Evolutionary conservation across 2,329 filamentous ascomycete species (phyloP).

Genomic region (Byssothecium circinans): DNA sequence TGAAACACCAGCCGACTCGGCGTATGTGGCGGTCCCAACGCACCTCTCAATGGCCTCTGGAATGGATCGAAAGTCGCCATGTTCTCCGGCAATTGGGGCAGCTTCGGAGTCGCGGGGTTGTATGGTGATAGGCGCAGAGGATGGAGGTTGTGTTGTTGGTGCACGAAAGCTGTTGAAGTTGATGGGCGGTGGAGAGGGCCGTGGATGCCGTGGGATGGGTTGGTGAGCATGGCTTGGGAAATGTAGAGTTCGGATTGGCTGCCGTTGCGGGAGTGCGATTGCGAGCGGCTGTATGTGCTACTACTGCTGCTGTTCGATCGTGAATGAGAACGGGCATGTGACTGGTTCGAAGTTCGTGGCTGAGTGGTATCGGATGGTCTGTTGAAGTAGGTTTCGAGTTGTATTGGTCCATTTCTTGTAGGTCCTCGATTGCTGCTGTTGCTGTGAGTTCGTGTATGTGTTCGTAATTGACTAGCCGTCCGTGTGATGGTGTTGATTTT

Average conservation of each 20-base stretch:
- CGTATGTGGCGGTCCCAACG: slow-evolving; percentile 4
- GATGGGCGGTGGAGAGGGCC: neutral
- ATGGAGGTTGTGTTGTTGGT: slow-evolving; percentile 15
- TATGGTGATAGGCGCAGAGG: slow-evolving; percentile 25
- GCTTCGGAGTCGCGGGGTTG: slow-evolving; percentile 15
- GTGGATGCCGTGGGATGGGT: slow-evolving; percentile 2
- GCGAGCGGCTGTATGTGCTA: neutral
- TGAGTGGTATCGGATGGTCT: neutral
- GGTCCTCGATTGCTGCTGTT: neutral
- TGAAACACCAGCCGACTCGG: slow-evolving; percentile 15
- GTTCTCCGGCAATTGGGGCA: slow-evolving; percentile 17
- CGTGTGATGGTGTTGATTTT: neutral
- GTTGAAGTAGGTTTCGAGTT: neutral
- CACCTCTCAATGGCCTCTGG: neutral
- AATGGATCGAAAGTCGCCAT: slow-evolving; percentile 9
- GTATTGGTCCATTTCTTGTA: neutral
- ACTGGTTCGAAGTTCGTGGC: no score
- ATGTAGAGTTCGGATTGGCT: neutral
- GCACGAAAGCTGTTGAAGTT: neutral
- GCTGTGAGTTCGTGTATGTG: neutral
- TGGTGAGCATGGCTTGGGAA: neutral
- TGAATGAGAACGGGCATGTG: no score
- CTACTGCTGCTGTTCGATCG: neutral
- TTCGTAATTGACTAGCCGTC: neutral
- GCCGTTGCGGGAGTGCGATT: neutral